Conservation (phyloP, 345 rosid species). For the Eutrema heterophyllum region DNA sequence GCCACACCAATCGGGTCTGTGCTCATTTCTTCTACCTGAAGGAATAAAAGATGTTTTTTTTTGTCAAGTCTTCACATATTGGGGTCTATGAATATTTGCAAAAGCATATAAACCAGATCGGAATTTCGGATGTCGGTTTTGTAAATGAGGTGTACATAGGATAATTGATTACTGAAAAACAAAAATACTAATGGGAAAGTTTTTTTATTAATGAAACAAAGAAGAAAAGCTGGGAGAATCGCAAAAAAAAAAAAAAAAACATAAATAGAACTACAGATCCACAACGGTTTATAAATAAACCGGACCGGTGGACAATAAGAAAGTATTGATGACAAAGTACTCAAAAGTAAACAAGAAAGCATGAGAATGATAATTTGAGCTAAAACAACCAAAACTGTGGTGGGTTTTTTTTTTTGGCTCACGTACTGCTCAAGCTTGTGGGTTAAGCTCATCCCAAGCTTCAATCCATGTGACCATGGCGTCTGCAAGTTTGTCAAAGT, state of each 20-base stretch:
- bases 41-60: no score
- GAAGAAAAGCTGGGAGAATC: no score
- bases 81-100: no score
- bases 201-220: not conserved
- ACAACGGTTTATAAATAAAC: slow-evolving; percentile 20
- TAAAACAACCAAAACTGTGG: slow-evolving; percentile 22
- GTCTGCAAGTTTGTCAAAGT: slow-evolving; percentile 79
- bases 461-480: slow-evolving; percentile 97
- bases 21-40: no score
- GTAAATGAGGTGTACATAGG: no score
- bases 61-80: no score
- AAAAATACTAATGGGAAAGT: not conserved
- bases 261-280: slow-evolving; percentile 11
- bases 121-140: no score
- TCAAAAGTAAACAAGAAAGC: slow-evolving; percentile 7
- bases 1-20: no score
- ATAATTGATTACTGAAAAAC: not conserved
- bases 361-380: slow-evolving; percentile 15
- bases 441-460: slow-evolving; percentile 96
- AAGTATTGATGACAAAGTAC: slow-evolving; percentile 5
- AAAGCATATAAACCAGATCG: no score
- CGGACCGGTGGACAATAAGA: slow-evolving; percentile 1
- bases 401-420: slow-evolving; percentile 7
- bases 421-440: slow-evolving; percentile 36
- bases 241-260: not conserved